Evolutionary conservation across 106 monocot species (phyloP).

Genomic region (Vanilla planifolia): DNA sequence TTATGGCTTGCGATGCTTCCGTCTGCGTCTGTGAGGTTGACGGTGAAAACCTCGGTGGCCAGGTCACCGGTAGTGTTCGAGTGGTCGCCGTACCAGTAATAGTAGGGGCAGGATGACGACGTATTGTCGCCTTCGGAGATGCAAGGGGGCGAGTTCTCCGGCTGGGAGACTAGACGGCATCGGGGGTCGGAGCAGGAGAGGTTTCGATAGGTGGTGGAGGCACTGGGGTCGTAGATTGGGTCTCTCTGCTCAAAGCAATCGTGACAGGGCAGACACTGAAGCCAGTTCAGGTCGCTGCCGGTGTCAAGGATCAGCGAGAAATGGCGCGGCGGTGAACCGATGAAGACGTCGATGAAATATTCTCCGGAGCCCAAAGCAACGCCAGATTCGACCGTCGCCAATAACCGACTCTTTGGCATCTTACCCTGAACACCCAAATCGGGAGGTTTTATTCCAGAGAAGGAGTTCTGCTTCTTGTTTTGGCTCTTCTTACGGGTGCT

Average conservation of each 20-base stretch:
- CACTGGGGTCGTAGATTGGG: constrained; percentile 55
- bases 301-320: constrained; percentile 86
- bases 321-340: constrained; percentile 76
- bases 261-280: constrained; percentile 85
- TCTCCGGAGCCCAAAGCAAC: constrained; percentile 75
- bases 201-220: constrained; percentile 54
- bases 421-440: neutral
- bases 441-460: neutral
- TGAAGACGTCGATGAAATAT: constrained; percentile 79
- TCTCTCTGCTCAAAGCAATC: constrained; percentile 59
- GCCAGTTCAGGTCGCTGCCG: constrained; percentile 96
- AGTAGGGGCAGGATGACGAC: constrained; percentile 57
- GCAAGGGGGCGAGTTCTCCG: constrained; percentile 11
- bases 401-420: constrained; percentile 19
- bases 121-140: constrained; percentile 2
- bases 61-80: constrained; percentile 96
- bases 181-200: constrained; percentile 47
- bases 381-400: constrained; percentile 75
- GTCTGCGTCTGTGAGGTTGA: constrained; percentile 46
- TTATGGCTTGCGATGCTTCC: constrained; percentile 5
- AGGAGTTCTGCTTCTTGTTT: too few relatives aligned
- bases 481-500: constrained; percentile 32
- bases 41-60: constrained; percentile 75
- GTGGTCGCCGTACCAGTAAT: constrained; percentile 90
- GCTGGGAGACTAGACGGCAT: constrained; percentile 59